Percentiles rank a stretch among this genome's conserved stretches.
phyloP scores from a whole-genome alignment of 768 basidiomycete genomes.

The Tulasnella sp. region DNA sequence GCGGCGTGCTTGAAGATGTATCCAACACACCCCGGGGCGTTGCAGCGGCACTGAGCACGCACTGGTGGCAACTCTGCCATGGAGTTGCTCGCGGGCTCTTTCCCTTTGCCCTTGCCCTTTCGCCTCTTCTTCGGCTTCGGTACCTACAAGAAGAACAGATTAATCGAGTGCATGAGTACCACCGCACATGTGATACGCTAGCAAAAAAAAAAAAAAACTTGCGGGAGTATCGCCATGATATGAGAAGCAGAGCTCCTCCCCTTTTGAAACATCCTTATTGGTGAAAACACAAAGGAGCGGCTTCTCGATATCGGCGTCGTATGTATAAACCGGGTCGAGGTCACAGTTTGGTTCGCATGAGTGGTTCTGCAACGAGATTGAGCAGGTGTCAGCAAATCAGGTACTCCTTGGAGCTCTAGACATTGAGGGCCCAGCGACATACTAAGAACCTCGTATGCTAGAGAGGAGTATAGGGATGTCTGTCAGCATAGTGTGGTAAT shows the following conservation, averaged over 20 bases:
- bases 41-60: neutral
- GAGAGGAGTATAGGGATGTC: no score
- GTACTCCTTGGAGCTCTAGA: no score
- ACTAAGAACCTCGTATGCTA: conserved; percentile 90
- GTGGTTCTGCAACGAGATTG: conserved; percentile 55
- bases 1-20: neutral
- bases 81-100: neutral
- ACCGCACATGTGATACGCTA: no score
- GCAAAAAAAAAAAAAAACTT: conserved; percentile 13
- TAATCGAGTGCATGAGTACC: no score
- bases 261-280: conserved; percentile 44
- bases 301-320: conserved; percentile 60
- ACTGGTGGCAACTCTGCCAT: no score
- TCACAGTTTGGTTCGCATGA: conserved; percentile 79
- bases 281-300: conserved; percentile 62
- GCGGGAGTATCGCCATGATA: conserved; percentile 47
- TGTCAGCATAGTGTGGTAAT: no score
- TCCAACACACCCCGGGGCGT: neutral
- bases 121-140: neutral
- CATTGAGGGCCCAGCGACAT: conserved; percentile 25
- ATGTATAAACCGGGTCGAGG: conserved; percentile 64
- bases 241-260: conserved; percentile 68
- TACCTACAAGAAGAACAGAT: neutral
- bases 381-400: no score
- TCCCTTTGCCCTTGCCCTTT: conserved; percentile 24